Base-by-base conservation (phyloP, 1,284 basidiomycete species). In the Cutaneotrichosporon sp. region DNA sequence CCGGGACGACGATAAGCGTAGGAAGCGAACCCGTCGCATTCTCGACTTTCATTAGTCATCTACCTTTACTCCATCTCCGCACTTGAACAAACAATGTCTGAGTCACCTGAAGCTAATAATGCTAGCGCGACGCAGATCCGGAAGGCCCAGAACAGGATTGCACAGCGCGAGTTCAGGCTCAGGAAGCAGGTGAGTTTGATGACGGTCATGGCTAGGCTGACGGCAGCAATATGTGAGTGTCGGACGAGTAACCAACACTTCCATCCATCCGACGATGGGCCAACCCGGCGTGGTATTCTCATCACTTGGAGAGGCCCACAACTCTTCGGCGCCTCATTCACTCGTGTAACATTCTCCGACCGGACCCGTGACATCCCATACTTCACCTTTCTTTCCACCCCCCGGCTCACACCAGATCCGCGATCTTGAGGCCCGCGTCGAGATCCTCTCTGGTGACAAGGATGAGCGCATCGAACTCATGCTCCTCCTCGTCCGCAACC, bases 141-240 rank as follows among this genome's bases (percentile, higher is more conserved):
- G 56, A 78, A 78, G 56, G 74, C 76, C 5, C 92, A 96, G 80
- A 96, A 96, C 76, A 86, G 93, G 63, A 92, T 95, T 64, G 92
- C 92, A 1, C 93, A 96, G 79, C 86, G 92, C 56, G 92, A 96
- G 79, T 96, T 96, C 73, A 86, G 92, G 50, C 83, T 93, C 60
- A 84, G 92, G 70, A 95, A 95, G 77, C 92, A 94, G 77, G 91
- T 91, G 72, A 85, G 89, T 77, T 87, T 26, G 2, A 9, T 30
- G 14, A 1, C 1, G 2, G 8, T 30, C n/a, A 38, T 32, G 50
- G 7, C 38, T 11, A 1, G 30, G 47, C 63, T 64, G 40, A 64
- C 63, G 59, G 53, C 67, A 78, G 72, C 76, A 78, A 70, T 78
- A 80, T 69, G 73, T 79, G 61, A 70, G 73, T 60, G 30, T 5